Evolutionary conservation across 805 yeast genomes (phyloP).

Genomic region (Kazachstania bromeliacearum): DNA sequence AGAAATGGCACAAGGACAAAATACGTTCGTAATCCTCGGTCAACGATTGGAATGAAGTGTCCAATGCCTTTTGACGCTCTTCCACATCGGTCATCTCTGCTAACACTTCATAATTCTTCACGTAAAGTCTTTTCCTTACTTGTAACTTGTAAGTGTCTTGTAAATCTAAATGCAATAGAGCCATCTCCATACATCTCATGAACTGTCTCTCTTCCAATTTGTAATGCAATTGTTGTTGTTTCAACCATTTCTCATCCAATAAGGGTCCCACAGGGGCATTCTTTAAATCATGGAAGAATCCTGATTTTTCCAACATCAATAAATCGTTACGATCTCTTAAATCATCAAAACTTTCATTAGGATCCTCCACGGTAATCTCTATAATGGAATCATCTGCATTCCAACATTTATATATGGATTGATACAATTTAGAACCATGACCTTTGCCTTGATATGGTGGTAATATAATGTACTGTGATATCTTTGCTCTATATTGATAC

Average conservation of each 20-base stretch:
- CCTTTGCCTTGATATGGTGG: constrained; percentile 75
- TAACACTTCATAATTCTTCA: constrained; percentile 74
- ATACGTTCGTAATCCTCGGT: constrained; percentile 65
- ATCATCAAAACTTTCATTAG: constrained; percentile 86
- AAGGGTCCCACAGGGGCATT: constrained; percentile 1
- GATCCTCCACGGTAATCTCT: constrained; percentile 89
- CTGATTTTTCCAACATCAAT: constrained; percentile 33
- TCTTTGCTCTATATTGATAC: constrained; percentile 48
- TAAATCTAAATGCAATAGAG: constrained; percentile 36
- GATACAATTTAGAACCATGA: constrained; percentile 64
- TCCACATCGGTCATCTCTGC: constrained; percentile 52
- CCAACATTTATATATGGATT: constrained; percentile 48
- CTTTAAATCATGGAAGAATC: constrained; percentile 27
- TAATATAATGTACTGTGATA: constrained; percentile 76
- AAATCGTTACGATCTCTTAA: constrained; percentile 78
- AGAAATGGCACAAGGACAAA: neutral
- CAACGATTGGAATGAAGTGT: constrained; percentile 61
- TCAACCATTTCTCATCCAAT: constrained; percentile 32
- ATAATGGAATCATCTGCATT: constrained; percentile 39
- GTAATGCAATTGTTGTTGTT: constrained; percentile 29
- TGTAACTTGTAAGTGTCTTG: constrained; percentile 38
- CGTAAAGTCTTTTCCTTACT: constrained; percentile 66
- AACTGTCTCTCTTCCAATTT: constrained; percentile 76
- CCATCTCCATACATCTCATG: constrained; percentile 69
- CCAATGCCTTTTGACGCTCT: constrained; percentile 60